Percentiles rank a stretch among this genome's conserved stretches.
Evolutionary conservation across 2,329 filamentous ascomycete species (phyloP).

Genomic region (Ambrosiella cleistominuta): DNA sequence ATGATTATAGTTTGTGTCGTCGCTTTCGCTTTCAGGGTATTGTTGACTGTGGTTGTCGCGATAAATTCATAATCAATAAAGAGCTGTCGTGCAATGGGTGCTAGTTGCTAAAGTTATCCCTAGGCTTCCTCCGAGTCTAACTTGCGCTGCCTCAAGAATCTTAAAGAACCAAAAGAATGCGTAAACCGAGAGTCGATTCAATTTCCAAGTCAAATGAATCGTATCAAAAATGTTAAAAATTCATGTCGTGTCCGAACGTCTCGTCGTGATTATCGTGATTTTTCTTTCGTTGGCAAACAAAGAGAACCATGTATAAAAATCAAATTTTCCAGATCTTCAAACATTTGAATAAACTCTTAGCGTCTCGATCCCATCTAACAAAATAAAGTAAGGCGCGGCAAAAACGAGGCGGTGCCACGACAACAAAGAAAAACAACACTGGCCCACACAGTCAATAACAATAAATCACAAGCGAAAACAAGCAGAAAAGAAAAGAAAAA

Average conservation of each 20-base stretch:
- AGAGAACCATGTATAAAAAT: background rate
- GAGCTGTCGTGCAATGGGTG: background rate
- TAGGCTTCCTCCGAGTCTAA: background rate
- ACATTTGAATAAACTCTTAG: background rate
- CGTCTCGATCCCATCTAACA: background rate
- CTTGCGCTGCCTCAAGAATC: background rate
- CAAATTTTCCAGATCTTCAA: background rate
- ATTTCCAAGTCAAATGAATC: background rate
- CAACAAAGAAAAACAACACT: constrained; percentile 3
- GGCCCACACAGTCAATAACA: background rate
- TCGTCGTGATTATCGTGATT: background rate
- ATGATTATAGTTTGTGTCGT: background rate
- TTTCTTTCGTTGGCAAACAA: background rate
- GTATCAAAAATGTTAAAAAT: background rate
- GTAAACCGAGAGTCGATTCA: too few relatives aligned
- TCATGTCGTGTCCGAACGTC: background rate
- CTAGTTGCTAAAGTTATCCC: background rate
- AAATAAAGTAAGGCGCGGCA: background rate
- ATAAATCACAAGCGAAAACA: background rate
- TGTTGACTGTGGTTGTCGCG: background rate
- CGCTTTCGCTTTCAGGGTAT: background rate
- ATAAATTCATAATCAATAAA: background rate
- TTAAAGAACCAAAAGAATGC: background rate
- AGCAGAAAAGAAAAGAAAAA: background rate
- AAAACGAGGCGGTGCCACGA: constrained; percentile 4